Base-by-base conservation (phyloP, 768 basidiomycete genomes). In the Neoboletus brunneissimus region DNA sequence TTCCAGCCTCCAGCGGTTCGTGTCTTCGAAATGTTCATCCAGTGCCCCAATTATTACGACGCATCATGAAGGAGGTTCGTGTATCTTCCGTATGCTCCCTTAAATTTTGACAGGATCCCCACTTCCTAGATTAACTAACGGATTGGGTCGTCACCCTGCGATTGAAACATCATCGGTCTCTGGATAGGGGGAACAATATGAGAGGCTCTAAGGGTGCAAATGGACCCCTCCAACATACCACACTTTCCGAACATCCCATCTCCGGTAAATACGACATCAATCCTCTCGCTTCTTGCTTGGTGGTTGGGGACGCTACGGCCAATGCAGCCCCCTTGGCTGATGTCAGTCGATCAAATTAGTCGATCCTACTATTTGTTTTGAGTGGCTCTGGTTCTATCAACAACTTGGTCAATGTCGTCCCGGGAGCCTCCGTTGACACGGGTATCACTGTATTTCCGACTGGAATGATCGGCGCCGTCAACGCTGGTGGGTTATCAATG, bases 291-390 rank as follows among this genome's bases (percentile, higher is more conserved):
- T 31, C 43, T 60, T 18, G 48, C 51, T 55, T 27, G 29, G 29
- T 57, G 7, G 46, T 48, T 18, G 15, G 27, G 44, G 44, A 20
- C 32, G 34, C 51, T 20, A 23, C 55, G 7, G 54, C 54, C n/a
- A 29, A 42, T 20, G 65, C 58, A 27, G 25, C 25, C 25, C 25
- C 25, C 25, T 25, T 25, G 25, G 5, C 25, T 5, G 25, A 25
- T 25, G 25, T 25, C 25, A 25, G 25, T 25, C 25, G 25, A 25
- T 25, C 3, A 25, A 25, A 13, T 18, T 47, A 66, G 49, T 18
- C 46, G 20, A 55, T 66, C 44, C 52, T 66, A 27, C 38, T 66
- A 16, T 56, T 44, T 44, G 60, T 61, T 0, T 43, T 53, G 32
- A 57, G 35, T 16, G 55, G 55, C 55, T 57, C 15, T 22, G 64